Conservation (phyloP, 192 early-diverging fungal species). For the Coemansia asiatica region DNA sequence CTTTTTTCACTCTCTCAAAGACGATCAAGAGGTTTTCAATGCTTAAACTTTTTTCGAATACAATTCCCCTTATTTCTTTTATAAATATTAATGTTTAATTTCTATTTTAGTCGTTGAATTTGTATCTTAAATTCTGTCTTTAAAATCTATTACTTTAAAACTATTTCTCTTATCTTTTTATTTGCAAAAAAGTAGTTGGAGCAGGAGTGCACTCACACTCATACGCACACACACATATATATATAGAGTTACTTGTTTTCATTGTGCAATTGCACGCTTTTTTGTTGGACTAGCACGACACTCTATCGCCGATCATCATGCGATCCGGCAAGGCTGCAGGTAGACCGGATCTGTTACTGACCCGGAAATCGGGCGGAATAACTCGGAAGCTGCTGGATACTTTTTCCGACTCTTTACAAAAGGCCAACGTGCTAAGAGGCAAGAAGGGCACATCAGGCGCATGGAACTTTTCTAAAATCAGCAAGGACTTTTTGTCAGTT, state of each 20-base stretch:
- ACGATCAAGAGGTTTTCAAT: too few relatives aligned
- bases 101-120: too few relatives aligned
- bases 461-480: not conserved
- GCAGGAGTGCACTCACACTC: not conserved
- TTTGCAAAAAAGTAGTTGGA: too few relatives aligned
- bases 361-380: not conserved
- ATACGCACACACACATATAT: constrained; percentile 1
- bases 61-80: too few relatives aligned
- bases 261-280: too few relatives aligned
- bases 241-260: too few relatives aligned
- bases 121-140: too few relatives aligned
- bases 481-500: not conserved
- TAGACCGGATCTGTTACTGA: not conserved
- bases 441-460: not conserved
- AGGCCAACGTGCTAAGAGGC: not conserved
- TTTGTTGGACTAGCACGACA: not conserved
- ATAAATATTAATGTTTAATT: too few relatives aligned
- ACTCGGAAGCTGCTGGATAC: not conserved
- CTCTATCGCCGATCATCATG: not conserved
- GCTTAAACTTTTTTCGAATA: too few relatives aligned
- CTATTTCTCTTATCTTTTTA: too few relatives aligned
- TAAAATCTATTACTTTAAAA: too few relatives aligned
- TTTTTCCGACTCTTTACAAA: not conserved
- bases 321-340: constrained; percentile 3
- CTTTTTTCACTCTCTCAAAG: not conserved